Evolutionary conservation across 129 eudicot species (phyloP).

Genomic region (Artemisia annua): DNA sequence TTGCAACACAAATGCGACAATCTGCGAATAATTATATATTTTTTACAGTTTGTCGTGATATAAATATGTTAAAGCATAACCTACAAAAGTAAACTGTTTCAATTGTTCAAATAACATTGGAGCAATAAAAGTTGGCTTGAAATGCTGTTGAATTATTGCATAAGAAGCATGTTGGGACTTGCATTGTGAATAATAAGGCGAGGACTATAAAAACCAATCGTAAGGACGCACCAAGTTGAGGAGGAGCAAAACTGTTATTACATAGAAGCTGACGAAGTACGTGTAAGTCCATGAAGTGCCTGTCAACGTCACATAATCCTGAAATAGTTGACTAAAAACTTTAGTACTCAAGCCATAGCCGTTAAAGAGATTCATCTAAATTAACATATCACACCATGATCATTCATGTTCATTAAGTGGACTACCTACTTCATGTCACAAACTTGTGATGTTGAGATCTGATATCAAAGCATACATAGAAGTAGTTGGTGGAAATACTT

Average conservation of each 20-base stretch:
- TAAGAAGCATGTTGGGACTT: too few relatives aligned
- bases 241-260: slow-evolving; percentile 61
- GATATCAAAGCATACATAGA: not conserved
- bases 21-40: too few relatives aligned
- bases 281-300: slow-evolving; percentile 64
- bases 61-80: too few relatives aligned
- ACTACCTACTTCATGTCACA: not conserved
- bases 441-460: too few relatives aligned
- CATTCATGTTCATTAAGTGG: not conserved
- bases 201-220: slow-evolving; percentile 1
- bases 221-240: slow-evolving; percentile 58
- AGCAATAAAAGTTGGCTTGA: too few relatives aligned
- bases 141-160: too few relatives aligned
- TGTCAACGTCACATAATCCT: slow-evolving; percentile 73
- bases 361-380: not conserved
- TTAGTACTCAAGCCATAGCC: not conserved
- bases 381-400: slow-evolving; percentile 5
- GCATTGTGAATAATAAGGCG: not conserved
- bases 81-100: too few relatives aligned
- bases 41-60: too few relatives aligned
- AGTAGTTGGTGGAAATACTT: not conserved
- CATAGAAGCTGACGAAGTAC: slow-evolving; percentile 92
- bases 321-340: slow-evolving; percentile 28
- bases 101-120: too few relatives aligned
- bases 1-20: too few relatives aligned